phyloP scores from a whole-genome alignment of 208 protist species.

The Entamoeba invadens region DNA sequence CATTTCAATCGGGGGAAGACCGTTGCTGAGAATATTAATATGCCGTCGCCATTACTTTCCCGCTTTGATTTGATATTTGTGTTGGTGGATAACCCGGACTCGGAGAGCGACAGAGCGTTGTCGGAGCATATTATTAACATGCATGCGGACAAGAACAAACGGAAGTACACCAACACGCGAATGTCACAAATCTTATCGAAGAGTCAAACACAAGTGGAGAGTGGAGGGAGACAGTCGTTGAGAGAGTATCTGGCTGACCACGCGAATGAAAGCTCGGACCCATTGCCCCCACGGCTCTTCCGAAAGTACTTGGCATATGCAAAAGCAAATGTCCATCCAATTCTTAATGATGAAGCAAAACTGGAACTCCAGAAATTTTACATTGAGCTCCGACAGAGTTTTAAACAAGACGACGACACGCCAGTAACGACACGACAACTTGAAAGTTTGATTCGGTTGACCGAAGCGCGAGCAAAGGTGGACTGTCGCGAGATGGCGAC shows the following conservation, averaged over 20 bases:
- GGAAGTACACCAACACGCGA: background rate
- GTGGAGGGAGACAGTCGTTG: background rate
- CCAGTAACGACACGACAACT: constrained; percentile 80
- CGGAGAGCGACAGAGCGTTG: constrained; percentile 53
- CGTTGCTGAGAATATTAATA: constrained; percentile 52
- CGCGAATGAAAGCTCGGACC: background rate
- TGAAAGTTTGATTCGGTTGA: constrained; percentile 75
- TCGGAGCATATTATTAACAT: constrained; percentile 52
- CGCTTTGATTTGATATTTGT: constrained; percentile 78
- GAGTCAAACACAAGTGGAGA: background rate
- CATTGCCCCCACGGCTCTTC: background rate
- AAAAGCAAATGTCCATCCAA: background rate
- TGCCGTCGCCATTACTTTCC: constrained; percentile 90
- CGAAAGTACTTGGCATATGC: constrained; percentile 7
- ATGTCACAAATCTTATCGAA: background rate
- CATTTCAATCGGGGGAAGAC: constrained; percentile 57
- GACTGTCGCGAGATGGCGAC: constrained; percentile 34
- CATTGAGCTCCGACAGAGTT: background rate
- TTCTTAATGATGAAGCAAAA: background rate
- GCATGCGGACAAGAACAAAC: background rate
- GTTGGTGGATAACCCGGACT: constrained; percentile 48
- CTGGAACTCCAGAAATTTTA: background rate
- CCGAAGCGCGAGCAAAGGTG: constrained; percentile 84
- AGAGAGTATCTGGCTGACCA: background rate
- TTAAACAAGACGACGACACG: constrained; percentile 21